These are phyloP conservation scores for Neoboletus magnificus DNA, from an alignment of 768 basidiomycete species.

Conservation along the genomic window DNA sequence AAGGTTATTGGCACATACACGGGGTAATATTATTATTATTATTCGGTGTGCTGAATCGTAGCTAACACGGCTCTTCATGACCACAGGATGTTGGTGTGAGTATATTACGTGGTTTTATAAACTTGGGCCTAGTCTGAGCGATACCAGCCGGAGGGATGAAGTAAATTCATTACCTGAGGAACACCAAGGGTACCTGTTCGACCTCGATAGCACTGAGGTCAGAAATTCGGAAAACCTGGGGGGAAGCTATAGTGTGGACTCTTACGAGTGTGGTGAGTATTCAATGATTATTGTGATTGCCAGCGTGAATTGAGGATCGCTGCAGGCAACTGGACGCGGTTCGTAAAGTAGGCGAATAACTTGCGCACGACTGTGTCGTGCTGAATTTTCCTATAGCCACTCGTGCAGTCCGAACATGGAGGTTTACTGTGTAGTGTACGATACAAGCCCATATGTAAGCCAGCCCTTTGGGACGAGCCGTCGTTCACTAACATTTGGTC, in stretches of 20 bases:
- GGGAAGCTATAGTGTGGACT: conserved; percentile 53
- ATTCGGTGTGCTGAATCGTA: neutral
- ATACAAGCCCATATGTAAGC: conserved; percentile 53
- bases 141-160: conserved; percentile 41
- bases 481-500: neutral
- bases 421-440: conserved; percentile 59
- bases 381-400: conserved; percentile 45
- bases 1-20: conserved; percentile 67
- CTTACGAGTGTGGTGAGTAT: conserved; percentile 45
- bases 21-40: conserved; percentile 52
- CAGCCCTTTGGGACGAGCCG: neutral
- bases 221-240: conserved; percentile 33
- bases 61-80: conserved; percentile 5
- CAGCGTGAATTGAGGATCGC: conserved; percentile 1
- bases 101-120: neutral
- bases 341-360: conserved; percentile 55
- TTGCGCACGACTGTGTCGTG: neutral
- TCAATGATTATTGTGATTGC: neutral
- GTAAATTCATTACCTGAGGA: conserved; percentile 37
- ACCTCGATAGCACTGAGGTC: conserved; percentile 57
- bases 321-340: conserved; percentile 73
- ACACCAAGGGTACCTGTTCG: conserved; percentile 52
- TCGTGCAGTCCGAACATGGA: conserved; percentile 61
- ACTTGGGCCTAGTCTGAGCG: neutral
- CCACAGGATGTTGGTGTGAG: conserved; percentile 46